These are phyloP conservation scores for Simmondsia chinensis DNA, from an alignment of 148 eudicot genomes.

Conservation along the genomic window DNA sequence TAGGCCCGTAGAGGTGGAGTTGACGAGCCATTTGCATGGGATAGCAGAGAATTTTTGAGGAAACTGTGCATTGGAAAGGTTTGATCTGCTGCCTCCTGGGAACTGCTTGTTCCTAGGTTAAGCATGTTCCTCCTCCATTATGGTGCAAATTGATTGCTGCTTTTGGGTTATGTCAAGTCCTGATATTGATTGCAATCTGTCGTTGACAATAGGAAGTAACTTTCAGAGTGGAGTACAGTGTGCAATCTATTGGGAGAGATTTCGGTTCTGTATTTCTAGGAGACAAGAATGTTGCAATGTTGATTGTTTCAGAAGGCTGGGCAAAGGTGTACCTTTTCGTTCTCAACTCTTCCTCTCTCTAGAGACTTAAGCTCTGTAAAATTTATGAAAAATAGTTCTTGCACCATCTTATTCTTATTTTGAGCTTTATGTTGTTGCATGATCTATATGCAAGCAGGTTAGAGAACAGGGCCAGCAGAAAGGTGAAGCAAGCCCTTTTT, in stretches of 20 bases:
- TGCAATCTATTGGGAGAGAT: constrained; percentile 65
- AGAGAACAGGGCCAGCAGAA: constrained; percentile 68
- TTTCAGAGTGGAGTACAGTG: constrained; percentile 67
- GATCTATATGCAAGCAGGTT: constrained; percentile 37
- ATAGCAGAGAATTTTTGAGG: constrained; percentile 85
- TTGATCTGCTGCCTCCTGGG: background rate
- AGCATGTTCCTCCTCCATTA: too few species aligned
- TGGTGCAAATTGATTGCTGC: too few species aligned
- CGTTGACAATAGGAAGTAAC: constrained; percentile 53
- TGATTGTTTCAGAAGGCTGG: constrained; percentile 91
- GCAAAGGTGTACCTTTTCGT: constrained; percentile 53
- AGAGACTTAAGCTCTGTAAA: too few species aligned
- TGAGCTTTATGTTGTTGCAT: constrained; percentile 4
- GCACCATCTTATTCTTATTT: background rate
- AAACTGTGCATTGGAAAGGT: constrained; percentile 97
- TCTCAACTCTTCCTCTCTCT: background rate
- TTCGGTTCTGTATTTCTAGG: constrained; percentile 70
- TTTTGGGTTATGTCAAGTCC: too few species aligned
- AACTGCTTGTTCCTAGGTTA: background rate
- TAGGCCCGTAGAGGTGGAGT: constrained; percentile 84
- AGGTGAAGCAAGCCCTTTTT: constrained; percentile 54
- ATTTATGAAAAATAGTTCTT: too few species aligned
- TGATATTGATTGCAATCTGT: background rate
- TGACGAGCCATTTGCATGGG: constrained; percentile 99
- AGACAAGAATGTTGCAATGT: constrained; percentile 44